Conservation (phyloP, 2,329 filamentous ascomycete genomes). For the Coniella vitis region DNA sequence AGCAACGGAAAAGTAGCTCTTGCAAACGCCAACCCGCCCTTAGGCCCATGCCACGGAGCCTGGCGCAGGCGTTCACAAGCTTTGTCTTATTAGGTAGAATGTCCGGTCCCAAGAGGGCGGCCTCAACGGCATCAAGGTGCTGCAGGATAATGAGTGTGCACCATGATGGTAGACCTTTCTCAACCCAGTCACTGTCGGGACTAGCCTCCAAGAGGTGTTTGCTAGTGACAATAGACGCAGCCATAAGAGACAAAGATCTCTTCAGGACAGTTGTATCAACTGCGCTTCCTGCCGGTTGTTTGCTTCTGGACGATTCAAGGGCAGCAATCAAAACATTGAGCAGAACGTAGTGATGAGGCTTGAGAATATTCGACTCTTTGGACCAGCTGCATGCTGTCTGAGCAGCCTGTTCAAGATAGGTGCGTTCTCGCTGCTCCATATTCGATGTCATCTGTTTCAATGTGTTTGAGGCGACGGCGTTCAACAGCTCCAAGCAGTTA, state of each 20-base stretch:
- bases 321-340: slow-evolving; percentile 8
- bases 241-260: background rate
- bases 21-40: slow-evolving; percentile 38
- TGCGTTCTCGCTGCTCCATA: slow-evolving; percentile 16
- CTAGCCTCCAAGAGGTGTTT: background rate
- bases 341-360: slow-evolving; percentile 5
- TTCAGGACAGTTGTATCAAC: background rate
- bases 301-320: slow-evolving; percentile 1
- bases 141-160: slow-evolving; percentile 8
- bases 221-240: background rate
- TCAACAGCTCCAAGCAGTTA: slow-evolving; percentile 7
- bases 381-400: slow-evolving; percentile 1
- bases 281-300: background rate
- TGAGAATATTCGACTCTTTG: background rate
- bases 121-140: slow-evolving; percentile 18
- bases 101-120: slow-evolving; percentile 12
- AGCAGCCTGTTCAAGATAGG: slow-evolving; percentile 14
- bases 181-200: background rate
- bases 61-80: slow-evolving; percentile 17
- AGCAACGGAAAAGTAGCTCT: slow-evolving; percentile 34
- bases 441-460: slow-evolving; percentile 16
- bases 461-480: slow-evolving; percentile 9
- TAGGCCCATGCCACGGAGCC: slow-evolving; percentile 17
- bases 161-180: background rate
- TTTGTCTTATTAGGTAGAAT: slow-evolving; percentile 4